Base-by-base conservation (phyloP, 164 flowering plant species). In the Warburgia ugandensis region DNA sequence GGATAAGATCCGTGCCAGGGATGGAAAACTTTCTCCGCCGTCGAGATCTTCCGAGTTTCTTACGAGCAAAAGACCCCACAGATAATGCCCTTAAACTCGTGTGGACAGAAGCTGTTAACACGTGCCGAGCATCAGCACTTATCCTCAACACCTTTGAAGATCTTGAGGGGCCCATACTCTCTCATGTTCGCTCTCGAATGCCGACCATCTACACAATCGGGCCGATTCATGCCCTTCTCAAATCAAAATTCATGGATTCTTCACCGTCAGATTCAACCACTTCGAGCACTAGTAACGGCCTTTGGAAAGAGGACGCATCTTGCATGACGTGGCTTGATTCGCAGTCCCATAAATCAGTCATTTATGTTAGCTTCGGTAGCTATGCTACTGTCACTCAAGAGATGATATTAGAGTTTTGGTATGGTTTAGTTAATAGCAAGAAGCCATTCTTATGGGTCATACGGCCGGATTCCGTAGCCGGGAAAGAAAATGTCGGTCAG, bases 311-410 rank as follows among this genome's bases (percentile, higher is more conserved):
- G 22, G 80, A 82, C 53, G 29, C 49, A 5, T 65, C 64, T 40
- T 82, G 81, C 69, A 41, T 83, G 13, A 16, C 48, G 11, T 83
- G 84, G 90, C 76, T 83, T 2, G 70, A 78, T 23, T 6, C 50
- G 0, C 73, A 76, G 23, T 67, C 75, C 0, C 3, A 30, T 0
- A 56, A 62, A 3, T 83, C 84, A 0, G 86, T 83, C 9, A 16
- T 83, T 12, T 83, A 78, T n/a, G 79, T 76, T 0, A 76, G 82
- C 59, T 76, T 83, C 25, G 90, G 86, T 3, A 81, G 77, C 62
- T 14, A 59, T 1, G 28, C 70, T 1, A 25, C 26, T 1, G 8
- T 70, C 45, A 54, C 54, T 2, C 39, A 32, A 6, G 55, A 58
- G 0, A 29, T 69, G 57, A 9, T 76, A 14, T 4, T 71, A 55